Conservation (phyloP, 805 yeast species). For the Zygosaccharomyces gambellarensis region DNA sequence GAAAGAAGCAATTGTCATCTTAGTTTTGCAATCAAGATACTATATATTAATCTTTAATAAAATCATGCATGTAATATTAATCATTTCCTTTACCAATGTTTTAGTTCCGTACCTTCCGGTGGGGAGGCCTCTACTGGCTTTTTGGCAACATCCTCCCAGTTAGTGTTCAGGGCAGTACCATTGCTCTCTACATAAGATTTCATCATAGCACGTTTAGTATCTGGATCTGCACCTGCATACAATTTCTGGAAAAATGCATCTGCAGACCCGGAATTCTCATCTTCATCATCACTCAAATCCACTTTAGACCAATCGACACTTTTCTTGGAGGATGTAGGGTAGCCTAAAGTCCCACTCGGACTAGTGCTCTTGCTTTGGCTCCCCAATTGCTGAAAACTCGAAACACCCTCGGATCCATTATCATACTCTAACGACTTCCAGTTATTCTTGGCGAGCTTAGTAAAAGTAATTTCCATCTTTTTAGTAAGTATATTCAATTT, state of each 20-base stretch:
- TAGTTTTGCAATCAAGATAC: background rate
- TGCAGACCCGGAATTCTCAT: constrained; percentile 45
- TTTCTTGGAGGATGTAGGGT: constrained; percentile 63
- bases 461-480: constrained; percentile 66
- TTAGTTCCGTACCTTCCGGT: constrained; percentile 68
- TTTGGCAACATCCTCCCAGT: constrained; percentile 81
- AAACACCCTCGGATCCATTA: background rate
- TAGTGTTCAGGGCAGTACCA: constrained; percentile 90
- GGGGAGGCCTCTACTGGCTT: constrained; percentile 62
- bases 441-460: constrained; percentile 40
- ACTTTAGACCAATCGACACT: constrained; percentile 65
- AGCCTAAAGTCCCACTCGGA: constrained; percentile 26
- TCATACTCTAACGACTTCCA: constrained; percentile 49
- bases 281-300: constrained; percentile 43
- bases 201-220: constrained; percentile 91
- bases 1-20: background rate
- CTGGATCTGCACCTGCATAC: constrained; percentile 78
- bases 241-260: constrained; percentile 70
- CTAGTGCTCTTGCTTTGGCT: background rate
- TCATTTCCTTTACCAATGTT: constrained; percentile 39
- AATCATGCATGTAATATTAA: constrained; percentile 10
- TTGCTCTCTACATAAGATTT: constrained; percentile 89
- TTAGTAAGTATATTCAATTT: constrained; percentile 55
- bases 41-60: background rate
- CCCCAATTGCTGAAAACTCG: background rate